A percentile compares a stretch with the other conserved stretches of the same genome.
Conservation (phyloP, 495 filamentous ascomycete genomes). For the Trichoderma orchidacearum region DNA sequence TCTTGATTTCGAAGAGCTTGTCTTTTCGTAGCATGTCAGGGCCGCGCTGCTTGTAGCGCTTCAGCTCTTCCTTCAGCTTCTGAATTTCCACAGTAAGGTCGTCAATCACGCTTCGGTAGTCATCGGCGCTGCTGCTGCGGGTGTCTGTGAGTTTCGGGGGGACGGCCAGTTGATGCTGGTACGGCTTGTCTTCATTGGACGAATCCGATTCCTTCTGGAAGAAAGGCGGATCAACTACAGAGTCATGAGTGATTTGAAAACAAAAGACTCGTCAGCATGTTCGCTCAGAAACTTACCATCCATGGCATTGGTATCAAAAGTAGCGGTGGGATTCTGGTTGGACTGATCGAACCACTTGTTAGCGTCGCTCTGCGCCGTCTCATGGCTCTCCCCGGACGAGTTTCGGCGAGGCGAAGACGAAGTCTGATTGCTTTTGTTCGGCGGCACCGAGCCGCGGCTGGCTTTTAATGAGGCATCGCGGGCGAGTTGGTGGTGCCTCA, state of each 20-base stretch:
- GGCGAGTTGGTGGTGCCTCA: constrained; percentile 24
- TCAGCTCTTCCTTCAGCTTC: constrained; percentile 53
- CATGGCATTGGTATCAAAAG: constrained; percentile 18
- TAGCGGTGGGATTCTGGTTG: constrained; percentile 23
- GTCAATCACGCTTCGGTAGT: constrained; percentile 55
- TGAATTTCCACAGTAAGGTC: constrained; percentile 62
- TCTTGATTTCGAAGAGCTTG: constrained; percentile 62
- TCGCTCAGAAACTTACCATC: constrained; percentile 11
- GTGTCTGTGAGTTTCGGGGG: constrained; percentile 11
- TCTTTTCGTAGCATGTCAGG: constrained; percentile 45
- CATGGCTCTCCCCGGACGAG: constrained; percentile 27
- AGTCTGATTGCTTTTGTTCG: not conserved
- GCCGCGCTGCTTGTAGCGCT: constrained; percentile 49
- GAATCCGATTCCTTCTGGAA: constrained; percentile 31
- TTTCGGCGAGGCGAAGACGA: constrained; percentile 14
- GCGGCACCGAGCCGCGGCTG: not conserved
- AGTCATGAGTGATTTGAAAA: not conserved
- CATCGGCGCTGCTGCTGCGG: constrained; percentile 40
- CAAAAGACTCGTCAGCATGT: not conserved
- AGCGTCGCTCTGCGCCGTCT: constrained; percentile 23
- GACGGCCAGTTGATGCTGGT: constrained; percentile 3
- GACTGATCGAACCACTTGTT: constrained; percentile 33
- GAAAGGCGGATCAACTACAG: constrained; percentile 39
- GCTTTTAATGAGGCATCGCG: constrained; percentile 13
- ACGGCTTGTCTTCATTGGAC: constrained; percentile 20